Evolutionary conservation across 805 yeast genomes (phyloP).

Genomic region (Ogataea methylovora): DNA sequence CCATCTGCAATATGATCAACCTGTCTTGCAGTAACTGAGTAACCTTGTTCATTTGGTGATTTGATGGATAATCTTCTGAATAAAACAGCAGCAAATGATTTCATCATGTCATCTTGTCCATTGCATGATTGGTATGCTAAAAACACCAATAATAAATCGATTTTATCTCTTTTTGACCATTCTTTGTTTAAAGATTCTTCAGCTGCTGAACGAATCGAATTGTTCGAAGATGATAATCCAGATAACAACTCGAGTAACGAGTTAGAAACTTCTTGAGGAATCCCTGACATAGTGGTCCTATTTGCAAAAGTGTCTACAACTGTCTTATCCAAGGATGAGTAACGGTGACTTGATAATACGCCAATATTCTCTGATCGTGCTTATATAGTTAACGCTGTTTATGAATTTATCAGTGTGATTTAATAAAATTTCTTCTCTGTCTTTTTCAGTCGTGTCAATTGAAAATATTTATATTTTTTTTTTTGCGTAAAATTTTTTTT

Average conservation of each 20-base stretch:
- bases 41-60: conserved; percentile 59
- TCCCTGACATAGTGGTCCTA: conserved; percentile 13
- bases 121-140: conserved; percentile 71
- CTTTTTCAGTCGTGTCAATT: no score
- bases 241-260: conserved; percentile 49
- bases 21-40: conserved; percentile 66
- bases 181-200: conserved; percentile 65
- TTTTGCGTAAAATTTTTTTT: no score
- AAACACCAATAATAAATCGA: conserved; percentile 65
- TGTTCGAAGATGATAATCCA: conserved; percentile 76
- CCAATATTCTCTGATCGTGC: no score
- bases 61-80: conserved; percentile 81
- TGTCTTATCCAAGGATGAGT: no score
- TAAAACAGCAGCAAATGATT: conserved; percentile 77
- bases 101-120: conserved; percentile 52
- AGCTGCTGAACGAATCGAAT: conserved; percentile 63
- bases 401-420: no score
- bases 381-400: no score
- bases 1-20: conserved; percentile 59
- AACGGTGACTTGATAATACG: no score
- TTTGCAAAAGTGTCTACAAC: no score
- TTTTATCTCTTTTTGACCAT: conserved; percentile 66
- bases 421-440: no score
- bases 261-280: conserved; percentile 55
- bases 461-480: no score